Conservation (phyloP, 2,329 filamentous ascomycete species). For the Fonsecaea pedrosoi region DNA sequence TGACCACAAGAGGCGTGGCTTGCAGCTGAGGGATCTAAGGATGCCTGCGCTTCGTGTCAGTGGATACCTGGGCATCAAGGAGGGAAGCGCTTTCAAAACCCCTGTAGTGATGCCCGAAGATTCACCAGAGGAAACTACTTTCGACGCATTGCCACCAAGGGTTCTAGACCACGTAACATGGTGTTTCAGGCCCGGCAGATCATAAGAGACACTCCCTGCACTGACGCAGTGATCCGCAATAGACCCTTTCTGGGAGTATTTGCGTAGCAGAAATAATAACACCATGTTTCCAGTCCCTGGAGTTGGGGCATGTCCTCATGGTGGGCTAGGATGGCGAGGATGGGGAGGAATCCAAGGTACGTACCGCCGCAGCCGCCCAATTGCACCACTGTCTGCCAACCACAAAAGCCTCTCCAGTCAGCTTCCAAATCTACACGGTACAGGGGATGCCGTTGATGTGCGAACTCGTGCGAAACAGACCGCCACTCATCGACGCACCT, state of each 20-base stretch:
- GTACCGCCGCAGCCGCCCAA: not conserved
- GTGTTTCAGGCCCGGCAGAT: not conserved
- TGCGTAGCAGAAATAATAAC: not conserved
- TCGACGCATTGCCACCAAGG: not conserved
- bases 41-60: conserved; percentile 10
- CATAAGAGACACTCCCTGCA: not conserved
- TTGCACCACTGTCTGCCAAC: not conserved
- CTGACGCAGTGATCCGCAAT: not conserved
- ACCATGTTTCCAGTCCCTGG: conserved; percentile 6
- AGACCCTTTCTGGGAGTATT: not conserved
- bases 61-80: conserved; percentile 6
- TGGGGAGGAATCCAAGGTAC: not conserved
- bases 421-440: not conserved
- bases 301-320: not conserved
- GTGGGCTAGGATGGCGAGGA: conserved; percentile 14
- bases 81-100: not conserved
- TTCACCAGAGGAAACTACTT: not conserved
- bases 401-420: not conserved
- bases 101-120: not conserved
- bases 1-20: conserved; percentile 21
- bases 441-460: not conserved
- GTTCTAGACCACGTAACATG: not conserved
- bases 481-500: not conserved
- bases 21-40: conserved; percentile 6
- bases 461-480: not conserved